Conservation (phyloP, 495 filamentous ascomycete genomes). For the Lineolata rhizophorae region DNA sequence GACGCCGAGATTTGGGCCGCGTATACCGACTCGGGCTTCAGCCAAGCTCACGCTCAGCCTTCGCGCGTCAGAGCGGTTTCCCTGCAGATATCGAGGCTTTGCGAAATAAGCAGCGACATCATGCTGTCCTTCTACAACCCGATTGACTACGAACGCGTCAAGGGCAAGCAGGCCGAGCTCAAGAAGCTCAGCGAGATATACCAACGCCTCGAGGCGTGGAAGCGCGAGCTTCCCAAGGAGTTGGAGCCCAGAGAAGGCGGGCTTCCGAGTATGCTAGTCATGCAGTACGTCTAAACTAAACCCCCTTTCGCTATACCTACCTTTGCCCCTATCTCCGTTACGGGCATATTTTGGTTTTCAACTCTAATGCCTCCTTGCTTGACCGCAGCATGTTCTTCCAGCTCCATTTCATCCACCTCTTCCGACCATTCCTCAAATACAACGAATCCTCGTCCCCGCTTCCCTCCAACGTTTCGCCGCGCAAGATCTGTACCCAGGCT, state of each 20-base stretch:
- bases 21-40: constrained; percentile 66
- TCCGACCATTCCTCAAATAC: constrained; percentile 90
- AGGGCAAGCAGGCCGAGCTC: constrained; percentile 55
- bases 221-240: constrained; percentile 64
- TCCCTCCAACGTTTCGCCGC: constrained; percentile 70
- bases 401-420: constrained; percentile 87
- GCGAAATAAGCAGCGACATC: constrained; percentile 84
- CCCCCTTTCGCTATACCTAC: background rate
- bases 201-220: constrained; percentile 77
- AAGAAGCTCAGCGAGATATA: constrained; percentile 88
- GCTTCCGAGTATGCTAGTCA: constrained; percentile 69
- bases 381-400: constrained; percentile 79
- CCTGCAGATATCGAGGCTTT: constrained; percentile 59
- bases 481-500: constrained; percentile 75
- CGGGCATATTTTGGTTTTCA: background rate
- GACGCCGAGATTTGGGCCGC: constrained; percentile 72
- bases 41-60: constrained; percentile 47
- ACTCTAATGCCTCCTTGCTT: background rate
- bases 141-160: constrained; percentile 30
- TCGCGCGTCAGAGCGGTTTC: constrained; percentile 67
- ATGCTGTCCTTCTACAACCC: constrained; percentile 84
- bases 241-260: constrained; percentile 78
- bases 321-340: background rate
- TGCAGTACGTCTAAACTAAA: constrained; percentile 53
- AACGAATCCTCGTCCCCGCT: constrained; percentile 58